phyloP scores from a whole-genome alignment of 345 rosid species.

The Nasturtium officinale region DNA sequence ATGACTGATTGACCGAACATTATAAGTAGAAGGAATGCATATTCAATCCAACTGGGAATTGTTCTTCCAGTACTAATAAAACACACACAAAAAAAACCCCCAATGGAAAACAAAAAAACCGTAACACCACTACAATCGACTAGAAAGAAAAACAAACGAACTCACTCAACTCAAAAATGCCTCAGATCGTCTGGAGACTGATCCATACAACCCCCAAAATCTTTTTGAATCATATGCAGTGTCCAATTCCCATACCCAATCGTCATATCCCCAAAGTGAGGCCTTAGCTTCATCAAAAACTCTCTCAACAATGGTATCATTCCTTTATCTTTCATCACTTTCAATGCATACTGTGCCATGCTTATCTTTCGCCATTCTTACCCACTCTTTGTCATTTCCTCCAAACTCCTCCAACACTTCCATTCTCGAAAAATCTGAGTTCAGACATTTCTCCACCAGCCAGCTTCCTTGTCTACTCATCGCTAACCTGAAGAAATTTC shows the following conservation, averaged over 20 bases:
- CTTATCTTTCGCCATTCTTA: conserved; percentile 17
- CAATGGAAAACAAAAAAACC: no score
- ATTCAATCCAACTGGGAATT: neutral
- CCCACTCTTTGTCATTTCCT: neutral
- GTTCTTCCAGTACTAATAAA: neutral
- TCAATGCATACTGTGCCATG: conserved; percentile 23
- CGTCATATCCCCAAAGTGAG: conserved; percentile 17
- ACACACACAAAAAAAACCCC: neutral
- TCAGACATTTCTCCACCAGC: conserved; percentile 32
- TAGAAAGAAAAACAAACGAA: neutral
- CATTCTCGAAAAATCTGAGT: neutral
- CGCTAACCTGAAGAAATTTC: conserved; percentile 5
- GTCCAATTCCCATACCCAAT: conserved; percentile 6
- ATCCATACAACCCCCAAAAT: neutral
- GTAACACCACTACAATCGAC: neutral
- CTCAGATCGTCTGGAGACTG: neutral
- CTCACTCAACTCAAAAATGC: neutral
- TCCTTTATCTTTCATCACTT: conserved; percentile 4
- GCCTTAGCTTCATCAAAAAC: conserved; percentile 26
- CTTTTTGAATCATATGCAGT: neutral
- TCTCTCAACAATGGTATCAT: neutral
- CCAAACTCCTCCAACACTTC: conserved; percentile 22
- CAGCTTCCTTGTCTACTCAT: conserved; percentile 13
- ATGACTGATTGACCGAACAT: neutral
- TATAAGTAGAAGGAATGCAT: neutral